These are phyloP conservation scores for Isoetes engelmannii DNA, from an alignment of 83 land plant genomes.

Conservation along the genomic window DNA sequence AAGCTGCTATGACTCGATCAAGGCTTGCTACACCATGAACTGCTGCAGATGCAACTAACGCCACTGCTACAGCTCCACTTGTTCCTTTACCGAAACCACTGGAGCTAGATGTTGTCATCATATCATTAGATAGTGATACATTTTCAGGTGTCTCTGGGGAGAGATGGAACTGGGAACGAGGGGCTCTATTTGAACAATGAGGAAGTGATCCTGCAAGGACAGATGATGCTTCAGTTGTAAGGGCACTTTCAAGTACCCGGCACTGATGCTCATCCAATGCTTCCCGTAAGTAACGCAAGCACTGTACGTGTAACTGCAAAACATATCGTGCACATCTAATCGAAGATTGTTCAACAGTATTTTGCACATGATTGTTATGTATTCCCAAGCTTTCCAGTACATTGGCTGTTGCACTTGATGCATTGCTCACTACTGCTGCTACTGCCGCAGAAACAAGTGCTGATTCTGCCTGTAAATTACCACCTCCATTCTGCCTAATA, in stretches of 20 bases:
- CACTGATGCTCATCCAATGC: slow-evolving; percentile 72
- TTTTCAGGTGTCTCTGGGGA: slow-evolving; percentile 73
- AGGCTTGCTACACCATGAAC: slow-evolving; percentile 65
- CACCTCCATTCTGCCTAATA: slow-evolving; percentile 63
- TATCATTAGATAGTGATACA: slow-evolving; percentile 40
- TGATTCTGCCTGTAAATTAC: slow-evolving; percentile 69
- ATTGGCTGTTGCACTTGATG: slow-evolving; percentile 37
- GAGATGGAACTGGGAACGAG: slow-evolving; percentile 67
- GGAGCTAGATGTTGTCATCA: slow-evolving; percentile 39
- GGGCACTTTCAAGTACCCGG: slow-evolving; percentile 70
- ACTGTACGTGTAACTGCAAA: slow-evolving; percentile 50
- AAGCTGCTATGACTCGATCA: slow-evolving; percentile 62
- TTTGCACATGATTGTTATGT: slow-evolving; percentile 18
- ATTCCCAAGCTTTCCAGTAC: slow-evolving; percentile 18
- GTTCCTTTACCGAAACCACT: slow-evolving; percentile 37
- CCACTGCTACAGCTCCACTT: slow-evolving; percentile 71
- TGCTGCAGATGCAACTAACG: slow-evolving; percentile 58
- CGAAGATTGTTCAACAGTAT: slow-evolving; percentile 15
- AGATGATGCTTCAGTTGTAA: slow-evolving; percentile 69
- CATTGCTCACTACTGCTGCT: slow-evolving; percentile 58
- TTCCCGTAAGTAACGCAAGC: slow-evolving; percentile 69
- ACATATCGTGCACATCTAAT: slow-evolving; percentile 57
- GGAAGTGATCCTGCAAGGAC: slow-evolving; percentile 42
- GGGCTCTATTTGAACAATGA: slow-evolving; percentile 50
- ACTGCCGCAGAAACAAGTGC: slow-evolving; percentile 68